phyloP scores from a whole-genome alignment of 2,329 filamentous ascomycete genomes.

The Chaetomium globosum region DNA sequence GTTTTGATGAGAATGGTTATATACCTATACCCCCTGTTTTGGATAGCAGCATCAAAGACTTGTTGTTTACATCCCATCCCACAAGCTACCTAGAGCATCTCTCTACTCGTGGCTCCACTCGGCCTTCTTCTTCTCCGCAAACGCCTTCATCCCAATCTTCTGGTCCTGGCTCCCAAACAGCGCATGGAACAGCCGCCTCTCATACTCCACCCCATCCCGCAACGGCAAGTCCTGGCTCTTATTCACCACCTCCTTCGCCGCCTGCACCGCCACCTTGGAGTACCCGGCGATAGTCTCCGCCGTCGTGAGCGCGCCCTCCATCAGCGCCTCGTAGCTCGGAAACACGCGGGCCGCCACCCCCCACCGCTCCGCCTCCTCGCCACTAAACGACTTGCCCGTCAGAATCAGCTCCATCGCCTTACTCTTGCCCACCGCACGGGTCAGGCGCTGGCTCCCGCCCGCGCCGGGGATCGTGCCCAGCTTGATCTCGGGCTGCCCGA shows the following conservation, averaged over 20 bases:
- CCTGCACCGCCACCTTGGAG: constrained; percentile 83
- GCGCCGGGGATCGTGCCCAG: constrained; percentile 90
- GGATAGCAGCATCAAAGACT: background rate
- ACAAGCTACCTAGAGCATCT: background rate
- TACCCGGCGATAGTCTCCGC: constrained; percentile 88
- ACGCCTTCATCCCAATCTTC: constrained; percentile 95
- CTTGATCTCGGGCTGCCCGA: constrained; percentile 97
- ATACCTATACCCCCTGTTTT: constrained; percentile 1
- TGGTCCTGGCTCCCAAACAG: constrained; percentile 95
- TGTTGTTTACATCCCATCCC: background rate
- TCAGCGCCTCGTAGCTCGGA: constrained; percentile 75
- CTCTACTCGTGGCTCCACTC: constrained; percentile 80
- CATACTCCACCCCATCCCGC: constrained; percentile 90
- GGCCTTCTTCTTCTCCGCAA: constrained; percentile 91
- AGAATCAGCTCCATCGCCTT: constrained; percentile 90
- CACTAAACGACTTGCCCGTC: constrained; percentile 81
- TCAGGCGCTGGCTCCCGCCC: constrained; percentile 87
- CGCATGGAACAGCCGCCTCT: constrained; percentile 88
- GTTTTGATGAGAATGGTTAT: background rate
- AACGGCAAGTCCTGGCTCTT: constrained; percentile 93
- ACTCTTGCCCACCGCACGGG: constrained; percentile 78
- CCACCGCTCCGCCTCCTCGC: constrained; percentile 84
- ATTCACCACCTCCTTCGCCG: constrained; percentile 96
- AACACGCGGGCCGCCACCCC: constrained; percentile 85
- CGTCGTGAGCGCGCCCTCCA: constrained; percentile 78